Percentiles rank a stretch among this genome's conserved stretches.
These are phyloP conservation scores for Alloteropsis semialata DNA, from an alignment of 176 grass and related monocot genomes.

Conservation along the genomic window DNA sequence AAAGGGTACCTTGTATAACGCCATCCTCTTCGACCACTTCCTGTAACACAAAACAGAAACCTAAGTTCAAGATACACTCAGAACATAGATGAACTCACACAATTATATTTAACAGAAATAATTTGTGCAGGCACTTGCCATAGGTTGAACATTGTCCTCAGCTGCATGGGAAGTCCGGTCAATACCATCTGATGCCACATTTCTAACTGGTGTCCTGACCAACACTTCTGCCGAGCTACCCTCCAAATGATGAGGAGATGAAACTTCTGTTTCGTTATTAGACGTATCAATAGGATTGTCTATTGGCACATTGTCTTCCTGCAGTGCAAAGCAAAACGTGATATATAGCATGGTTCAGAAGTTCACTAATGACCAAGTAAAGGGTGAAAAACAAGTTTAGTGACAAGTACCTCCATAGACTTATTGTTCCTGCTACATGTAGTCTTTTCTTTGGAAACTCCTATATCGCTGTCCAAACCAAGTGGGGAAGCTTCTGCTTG, in stretches of 20 bases:
- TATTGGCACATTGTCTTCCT: constrained; percentile 43
- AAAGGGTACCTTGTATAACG: constrained; percentile 45
- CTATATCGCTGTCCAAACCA: constrained; percentile 4
- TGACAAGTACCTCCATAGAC: constrained; percentile 27
- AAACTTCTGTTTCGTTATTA: constrained; percentile 24
- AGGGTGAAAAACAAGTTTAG: constrained; percentile 22
- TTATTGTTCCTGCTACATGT: constrained; percentile 13
- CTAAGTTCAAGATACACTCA: constrained; percentile 28
- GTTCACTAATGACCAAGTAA: constrained; percentile 21
- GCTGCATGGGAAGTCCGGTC: constrained; percentile 10
- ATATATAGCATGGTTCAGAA: constrained; percentile 18
- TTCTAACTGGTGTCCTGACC: constrained; percentile 8
- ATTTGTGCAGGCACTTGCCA: constrained; percentile 37
- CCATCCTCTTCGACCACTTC: constrained; percentile 22
- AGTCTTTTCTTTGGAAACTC: constrained; percentile 29
- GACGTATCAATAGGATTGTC: background rate
- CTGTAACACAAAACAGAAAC: constrained; percentile 33
- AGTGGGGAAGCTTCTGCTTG: constrained; percentile 3
- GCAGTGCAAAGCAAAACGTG: constrained; percentile 25
- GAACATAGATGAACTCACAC: background rate
- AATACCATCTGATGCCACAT: background rate
- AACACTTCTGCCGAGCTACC: constrained; percentile 11
- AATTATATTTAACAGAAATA: constrained; percentile 18
- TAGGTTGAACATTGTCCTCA: constrained; percentile 26
- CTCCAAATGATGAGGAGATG: constrained; percentile 33